Evolutionary conservation across 192 early-diverging fungal species (phyloP), one percentile per base, ranked within the genome.

Genomic region (Ambispora gerdemannii): DNA sequence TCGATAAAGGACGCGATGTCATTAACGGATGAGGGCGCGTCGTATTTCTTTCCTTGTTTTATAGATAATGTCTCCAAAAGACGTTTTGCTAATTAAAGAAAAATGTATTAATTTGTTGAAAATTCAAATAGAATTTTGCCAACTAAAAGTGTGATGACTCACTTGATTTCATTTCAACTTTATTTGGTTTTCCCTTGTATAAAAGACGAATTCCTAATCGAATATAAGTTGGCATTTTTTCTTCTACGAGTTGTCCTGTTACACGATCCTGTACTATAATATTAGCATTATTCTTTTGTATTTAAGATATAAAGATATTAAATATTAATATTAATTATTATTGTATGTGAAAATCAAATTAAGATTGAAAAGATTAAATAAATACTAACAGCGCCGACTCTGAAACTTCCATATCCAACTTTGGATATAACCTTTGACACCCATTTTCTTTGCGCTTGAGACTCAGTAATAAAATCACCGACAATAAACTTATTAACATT

Each of bases 181-280:
- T 71, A 31, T 58, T 76, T 32, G 80, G 76, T 13, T 73, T 83
- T 30, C 84, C 86, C 72, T 86, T 87, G 72, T 92, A 93, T 2
- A 93, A 67, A 10, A 93, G 62, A n/a, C 91, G 86, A 74, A 93
- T 91, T 25, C 89, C 92, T 15, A 92, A 77, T 0, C 91, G 81
- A 28, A 94, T 78, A 74, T 90, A 94, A 0, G 86, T 78, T 24
- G 88, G 83, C 78, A 93, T 93, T 53, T 86, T 84, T 72, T 93
- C 92, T 74, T 93, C 90, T 20, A 85, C 61, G 31, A 91, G 75
- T 32, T 82, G 83, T 1, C 91, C 91, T 11, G 85, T 87, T 33
- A 56, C 33, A 15, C 92, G 83, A 61, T 92, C 87, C 73, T 90
- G 85, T 2, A 90, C 87, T 53, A 92, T 86, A 52, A 92, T 92